Percentiles rank a stretch among this genome's conserved stretches.
These are phyloP conservation scores for Dalechampia spathulata DNA, from an alignment of 441 rosid genomes.

Conservation along the genomic window DNA sequence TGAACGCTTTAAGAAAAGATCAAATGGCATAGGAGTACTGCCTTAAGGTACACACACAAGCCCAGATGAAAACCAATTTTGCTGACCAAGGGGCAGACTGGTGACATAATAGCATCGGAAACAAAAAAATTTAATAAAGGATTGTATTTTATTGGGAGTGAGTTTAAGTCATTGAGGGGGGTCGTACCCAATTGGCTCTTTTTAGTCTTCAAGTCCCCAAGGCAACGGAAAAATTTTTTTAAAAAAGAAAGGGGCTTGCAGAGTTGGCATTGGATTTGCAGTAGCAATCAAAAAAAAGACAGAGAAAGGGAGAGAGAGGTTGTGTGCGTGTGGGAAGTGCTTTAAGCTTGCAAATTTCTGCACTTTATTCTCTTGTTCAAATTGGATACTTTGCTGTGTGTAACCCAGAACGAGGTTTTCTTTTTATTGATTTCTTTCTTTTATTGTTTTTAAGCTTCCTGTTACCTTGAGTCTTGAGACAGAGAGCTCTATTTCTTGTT, in stretches of 20 bases:
- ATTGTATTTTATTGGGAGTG: constrained; percentile 6
- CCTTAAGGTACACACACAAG: background rate
- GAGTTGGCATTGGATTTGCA: too few species aligned
- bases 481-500: constrained; percentile 23
- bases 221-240: background rate
- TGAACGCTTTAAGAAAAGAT: background rate
- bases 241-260: background rate
- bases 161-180: background rate
- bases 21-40: background rate
- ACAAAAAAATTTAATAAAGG: background rate
- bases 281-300: constrained; percentile 18
- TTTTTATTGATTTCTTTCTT: constrained; percentile 20
- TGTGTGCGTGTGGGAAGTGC: constrained; percentile 7
- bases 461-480: constrained; percentile 13
- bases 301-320: constrained; percentile 13
- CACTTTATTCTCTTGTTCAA: constrained; percentile 60
- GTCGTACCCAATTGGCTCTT: constrained; percentile 5
- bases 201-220: constrained; percentile 2
- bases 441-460: background rate
- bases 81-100: background rate
- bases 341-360: background rate
- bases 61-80: background rate
- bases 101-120: background rate
- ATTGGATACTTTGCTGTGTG: constrained; percentile 47
- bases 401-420: constrained; percentile 56